phyloP scores from a whole-genome alignment of 441 rosid species.

The Pelargonium australe region DNA sequence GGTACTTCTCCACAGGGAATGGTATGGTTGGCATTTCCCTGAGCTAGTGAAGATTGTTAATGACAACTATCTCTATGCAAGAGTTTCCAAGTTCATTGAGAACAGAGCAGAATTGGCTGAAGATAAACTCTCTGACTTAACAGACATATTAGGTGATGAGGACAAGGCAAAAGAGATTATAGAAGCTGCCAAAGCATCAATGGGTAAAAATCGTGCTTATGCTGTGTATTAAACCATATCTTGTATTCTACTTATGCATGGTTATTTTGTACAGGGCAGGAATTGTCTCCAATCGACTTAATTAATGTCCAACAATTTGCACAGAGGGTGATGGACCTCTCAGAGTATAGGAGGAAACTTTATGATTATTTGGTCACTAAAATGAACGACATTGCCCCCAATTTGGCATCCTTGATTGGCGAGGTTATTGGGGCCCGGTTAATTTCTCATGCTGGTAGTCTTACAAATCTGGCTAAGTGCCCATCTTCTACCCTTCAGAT shows the following conservation, averaged over 20 bases:
- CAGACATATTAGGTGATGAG: slow-evolving; percentile 81
- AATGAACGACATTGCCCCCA: slow-evolving; percentile 94
- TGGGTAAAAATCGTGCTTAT: slow-evolving; percentile 46
- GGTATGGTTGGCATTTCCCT: slow-evolving; percentile 99
- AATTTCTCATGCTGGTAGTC: slow-evolving; percentile 98
- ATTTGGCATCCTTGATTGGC: slow-evolving; percentile 89
- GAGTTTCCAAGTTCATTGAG: slow-evolving; percentile 69
- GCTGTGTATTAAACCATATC: background rate
- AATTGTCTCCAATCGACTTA: slow-evolving; percentile 77
- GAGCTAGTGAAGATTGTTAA: slow-evolving; percentile 84
- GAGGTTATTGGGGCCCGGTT: slow-evolving; percentile 91
- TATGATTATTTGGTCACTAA: slow-evolving; percentile 80
- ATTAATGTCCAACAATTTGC: slow-evolving; percentile 79
- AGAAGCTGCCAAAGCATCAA: slow-evolving; percentile 96
- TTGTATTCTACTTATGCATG: slow-evolving; percentile 1
- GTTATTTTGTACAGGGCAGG: slow-evolving; percentile 55
- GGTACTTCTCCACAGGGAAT: slow-evolving; percentile 53
- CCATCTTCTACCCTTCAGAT: slow-evolving; percentile 98
- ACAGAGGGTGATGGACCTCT: slow-evolving; percentile 78
- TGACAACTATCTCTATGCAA: slow-evolving; percentile 89
- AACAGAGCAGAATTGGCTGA: slow-evolving; percentile 82
- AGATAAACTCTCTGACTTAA: slow-evolving; percentile 61
- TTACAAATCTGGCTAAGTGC: slow-evolving; percentile 93
- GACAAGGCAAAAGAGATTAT: slow-evolving; percentile 86
- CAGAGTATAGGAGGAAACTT: slow-evolving; percentile 84